Conservation (phyloP, 257 asterid species). For the Osmanthus fragrans region DNA sequence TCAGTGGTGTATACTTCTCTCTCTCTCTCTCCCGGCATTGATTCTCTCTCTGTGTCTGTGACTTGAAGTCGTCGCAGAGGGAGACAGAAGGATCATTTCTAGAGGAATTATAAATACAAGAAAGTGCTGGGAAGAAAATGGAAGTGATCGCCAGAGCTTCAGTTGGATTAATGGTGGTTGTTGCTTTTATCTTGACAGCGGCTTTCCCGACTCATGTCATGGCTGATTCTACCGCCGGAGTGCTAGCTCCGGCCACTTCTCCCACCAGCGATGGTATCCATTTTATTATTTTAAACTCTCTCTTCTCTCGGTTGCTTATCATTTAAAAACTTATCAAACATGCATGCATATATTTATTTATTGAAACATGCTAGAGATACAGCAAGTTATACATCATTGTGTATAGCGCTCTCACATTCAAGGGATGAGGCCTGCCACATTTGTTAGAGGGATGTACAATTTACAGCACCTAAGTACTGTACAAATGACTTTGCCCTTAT, state of each 20-base stretch:
- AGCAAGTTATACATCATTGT: no score
- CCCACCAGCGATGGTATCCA: constrained; percentile 32
- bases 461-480: no score
- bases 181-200: constrained; percentile 22
- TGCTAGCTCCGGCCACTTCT: constrained; percentile 27
- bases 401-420: no score
- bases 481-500: no score
- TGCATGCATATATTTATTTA: no score
- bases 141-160: constrained; percentile 20
- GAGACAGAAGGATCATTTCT: not conserved
- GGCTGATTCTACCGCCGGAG: constrained; percentile 7
- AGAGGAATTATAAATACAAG: no score
- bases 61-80: not conserved
- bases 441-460: no score
- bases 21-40: not conserved
- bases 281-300: not conserved
- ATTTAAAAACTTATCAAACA: not conserved
- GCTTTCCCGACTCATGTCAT: constrained; percentile 13
- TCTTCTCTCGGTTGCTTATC: not conserved
- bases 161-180: constrained; percentile 5
- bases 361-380: no score
- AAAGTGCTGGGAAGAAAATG: constrained; percentile 19
- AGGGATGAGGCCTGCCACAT: no score
- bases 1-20: not conserved
- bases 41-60: not conserved